Base-by-base conservation (phyloP, 352 stramenopile species). In the Phytophthora pini region DNA sequence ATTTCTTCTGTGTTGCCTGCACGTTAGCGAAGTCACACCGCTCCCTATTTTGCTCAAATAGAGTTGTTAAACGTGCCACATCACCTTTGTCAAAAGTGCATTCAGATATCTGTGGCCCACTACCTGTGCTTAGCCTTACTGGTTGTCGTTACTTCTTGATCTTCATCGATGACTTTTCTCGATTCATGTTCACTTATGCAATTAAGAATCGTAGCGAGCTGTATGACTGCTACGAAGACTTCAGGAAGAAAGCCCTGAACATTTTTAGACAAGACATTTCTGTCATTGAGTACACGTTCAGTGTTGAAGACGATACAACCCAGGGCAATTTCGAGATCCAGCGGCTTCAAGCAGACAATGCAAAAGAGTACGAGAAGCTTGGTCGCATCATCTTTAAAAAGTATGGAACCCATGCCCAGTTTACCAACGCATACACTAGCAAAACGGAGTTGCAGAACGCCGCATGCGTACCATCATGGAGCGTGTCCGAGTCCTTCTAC, bases 161-260 rank as follows among this genome's bases (percentile, higher is more conserved):
- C 27, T 68, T 72, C 36, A 72, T 72, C 12, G 65, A 65, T 41
- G 58, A 65, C 43, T 66, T 56, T 41, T 54, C 59, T 17, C 52
- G 49, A 27, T 70, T 52, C 50, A 61, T 60, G 54, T 70, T 56
- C 40, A 54, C 51, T 12, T 72, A 68, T 11, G 5, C 47, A 1
- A 68, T 71, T 0, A 61, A 56, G 17, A 34, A 24, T 0, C 44
- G 39, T 26, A 59, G 27, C 31, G 32, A 71, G 24, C 3, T 75
- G 8, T 72, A 71, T 13, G 17, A 38, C 0, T 65, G 47, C 40
- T 71, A 59, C 11, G 50, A 65, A 40, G 13, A 36, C 9, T 36
- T 36, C 9, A 12, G 31, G 9, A 36, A 36, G 29, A 32, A 32
- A 9, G 5, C 2, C 29, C 29, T 26, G 24, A 26, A 26, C 24